A percentile compares a stretch with the other conserved stretches of the same genome.
phyloP scores from a whole-genome alignment of 495 filamentous ascomycete genomes.

The Cryomyces antarcticus region DNA sequence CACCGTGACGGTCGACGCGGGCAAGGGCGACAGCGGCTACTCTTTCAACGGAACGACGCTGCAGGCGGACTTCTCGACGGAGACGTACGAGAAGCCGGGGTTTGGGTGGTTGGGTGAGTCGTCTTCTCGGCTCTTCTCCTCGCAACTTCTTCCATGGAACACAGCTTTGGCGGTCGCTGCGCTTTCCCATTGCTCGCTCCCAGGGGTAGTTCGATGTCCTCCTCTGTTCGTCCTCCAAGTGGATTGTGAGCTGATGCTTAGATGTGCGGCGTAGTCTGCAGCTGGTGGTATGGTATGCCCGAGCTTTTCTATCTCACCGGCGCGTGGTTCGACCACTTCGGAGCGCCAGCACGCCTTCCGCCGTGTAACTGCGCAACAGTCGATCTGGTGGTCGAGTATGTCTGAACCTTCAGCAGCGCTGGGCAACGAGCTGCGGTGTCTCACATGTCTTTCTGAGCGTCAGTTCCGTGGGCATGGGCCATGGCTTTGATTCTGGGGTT shows the following conservation, averaged over 20 bases:
- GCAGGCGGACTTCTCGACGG: constrained; percentile 16
- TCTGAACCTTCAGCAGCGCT: not conserved
- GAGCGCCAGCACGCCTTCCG: not conserved
- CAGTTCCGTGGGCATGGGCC: too few relatives aligned
- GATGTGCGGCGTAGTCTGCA: not conserved
- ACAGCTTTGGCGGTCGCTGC: too few relatives aligned
- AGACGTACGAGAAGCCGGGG: constrained; percentile 14
- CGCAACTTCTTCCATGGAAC: not conserved
- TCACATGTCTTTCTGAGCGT: too few relatives aligned
- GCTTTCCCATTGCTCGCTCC: too few relatives aligned
- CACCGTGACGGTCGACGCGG: constrained; percentile 23
- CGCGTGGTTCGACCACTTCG: constrained; percentile 8
- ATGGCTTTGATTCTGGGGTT: too few relatives aligned
- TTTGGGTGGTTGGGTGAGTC: constrained; percentile 31
- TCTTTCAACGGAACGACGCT: constrained; percentile 20
- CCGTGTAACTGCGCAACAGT: not conserved
- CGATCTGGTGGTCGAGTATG: not conserved
- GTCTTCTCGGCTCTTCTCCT: not conserved
- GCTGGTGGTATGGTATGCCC: not conserved
- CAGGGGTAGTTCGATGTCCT: too few relatives aligned
- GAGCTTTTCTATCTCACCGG: constrained; percentile 6
- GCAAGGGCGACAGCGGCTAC: constrained; percentile 19
- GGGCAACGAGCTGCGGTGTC: too few relatives aligned
- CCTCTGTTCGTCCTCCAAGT: too few relatives aligned
- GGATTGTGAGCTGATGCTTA: too few relatives aligned